Evolutionary conservation across 2,329 filamentous ascomycete genomes (phyloP), one percentile per base, ranked within the genome.

Genomic region (Penicillium olsonii): DNA sequence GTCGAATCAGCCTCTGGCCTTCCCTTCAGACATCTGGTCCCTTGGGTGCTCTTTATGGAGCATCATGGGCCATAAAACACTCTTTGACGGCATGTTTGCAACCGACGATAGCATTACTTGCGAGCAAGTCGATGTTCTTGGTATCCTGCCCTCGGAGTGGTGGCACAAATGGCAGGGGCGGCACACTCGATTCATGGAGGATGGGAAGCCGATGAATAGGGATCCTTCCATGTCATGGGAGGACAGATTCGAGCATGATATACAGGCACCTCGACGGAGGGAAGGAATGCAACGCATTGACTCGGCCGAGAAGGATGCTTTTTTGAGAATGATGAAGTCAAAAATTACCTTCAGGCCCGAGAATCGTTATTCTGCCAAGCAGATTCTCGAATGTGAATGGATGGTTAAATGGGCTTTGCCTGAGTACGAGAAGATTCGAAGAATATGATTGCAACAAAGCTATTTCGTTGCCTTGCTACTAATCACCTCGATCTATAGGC

Each of bases 1-100:
- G 26, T 62, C 67, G 22, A 50, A 48, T 12, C 64, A 35, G 2
- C 62, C 71, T 12, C 61, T 74, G 6, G 64, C 65, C 2, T 69
- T 68, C 33, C 19, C 61, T 18, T 68, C 69, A 1, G 71, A 75
- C 33, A 71, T 74, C 14, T 75, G 70, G 72, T 70, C 65, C n/a
- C 64, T 75, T 4, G 66, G 62, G 0, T 74, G 67, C 45, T 45
- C 63, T 0, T 70, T 75, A 22, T 75, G 66, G 58, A 53, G 51
- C 27, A 61, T 75, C 11, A 56, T 76, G 10, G 65, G 57, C 5
- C 55, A 64, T n/a, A 54, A 54, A 34, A 47, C 64, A 15, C 53
- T 70, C 26, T 65, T 70, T 31, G 64, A 63, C 48, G 61, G 55
- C 2, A 59, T 62, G 19, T 47, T 68, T 10, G 53, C 60, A 4